Evolutionary conservation across 2,329 filamentous ascomycete species (phyloP).

Genomic region (Cucurbitaria berberidis): DNA sequence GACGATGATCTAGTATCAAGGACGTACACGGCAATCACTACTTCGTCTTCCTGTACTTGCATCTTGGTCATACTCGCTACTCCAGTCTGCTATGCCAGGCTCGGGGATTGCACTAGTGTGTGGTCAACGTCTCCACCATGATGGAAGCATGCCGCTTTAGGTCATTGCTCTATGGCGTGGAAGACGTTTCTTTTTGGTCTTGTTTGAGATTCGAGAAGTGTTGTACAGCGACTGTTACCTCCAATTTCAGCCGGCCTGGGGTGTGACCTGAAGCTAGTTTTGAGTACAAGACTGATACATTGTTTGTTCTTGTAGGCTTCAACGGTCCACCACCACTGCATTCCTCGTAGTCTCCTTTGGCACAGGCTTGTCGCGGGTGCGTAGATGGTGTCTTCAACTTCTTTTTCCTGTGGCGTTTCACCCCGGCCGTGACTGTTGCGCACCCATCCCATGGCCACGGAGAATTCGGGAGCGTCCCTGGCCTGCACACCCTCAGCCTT

Average conservation of each 20-base stretch:
- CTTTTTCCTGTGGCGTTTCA: background rate
- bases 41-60: too few species aligned
- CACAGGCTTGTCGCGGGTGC: background rate
- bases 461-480: conserved; percentile 1
- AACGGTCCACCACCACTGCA: background rate
- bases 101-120: too few species aligned
- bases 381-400: background rate
- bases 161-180: too few species aligned
- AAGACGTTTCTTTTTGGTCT: too few species aligned
- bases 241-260: conserved; percentile 1
- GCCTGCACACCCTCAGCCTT: conserved; percentile 15
- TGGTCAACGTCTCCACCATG: too few species aligned
- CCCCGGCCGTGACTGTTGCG: conserved; percentile 11
- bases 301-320: background rate
- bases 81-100: too few species aligned
- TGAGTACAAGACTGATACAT: background rate
- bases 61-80: too few species aligned
- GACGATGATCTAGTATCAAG: too few species aligned
- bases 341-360: background rate
- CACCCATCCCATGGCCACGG: conserved; percentile 7
- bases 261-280: conserved; percentile 3
- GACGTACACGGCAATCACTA: too few species aligned
- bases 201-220: conserved; percentile 5
- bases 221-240: conserved; percentile 9
- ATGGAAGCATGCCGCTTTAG: too few species aligned